These are phyloP conservation scores for Elaeagnus macrophylla DNA, from an alignment of 306 rosid species.

Conservation along the genomic window DNA sequence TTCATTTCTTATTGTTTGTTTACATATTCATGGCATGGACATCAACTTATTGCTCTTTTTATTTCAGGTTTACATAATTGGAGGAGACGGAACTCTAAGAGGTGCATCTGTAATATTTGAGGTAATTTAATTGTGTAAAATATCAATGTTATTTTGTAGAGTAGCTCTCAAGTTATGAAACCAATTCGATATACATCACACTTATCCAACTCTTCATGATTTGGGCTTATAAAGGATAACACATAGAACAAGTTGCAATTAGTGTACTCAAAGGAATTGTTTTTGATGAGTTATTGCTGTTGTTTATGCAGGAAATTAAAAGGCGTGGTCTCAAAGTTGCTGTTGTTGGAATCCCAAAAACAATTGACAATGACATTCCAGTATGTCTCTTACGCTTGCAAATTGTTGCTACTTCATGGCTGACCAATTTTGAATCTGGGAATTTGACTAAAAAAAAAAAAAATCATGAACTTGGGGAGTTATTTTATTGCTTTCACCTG, in stretches of 20 bases:
- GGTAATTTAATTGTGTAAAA: conserved; percentile 32
- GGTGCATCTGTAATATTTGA: conserved; percentile 89
- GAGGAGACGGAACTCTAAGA: conserved; percentile 98
- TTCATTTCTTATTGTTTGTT: not conserved
- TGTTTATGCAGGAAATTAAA: conserved; percentile 61
- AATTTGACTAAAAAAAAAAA: too few species aligned
- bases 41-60: conserved; percentile 4
- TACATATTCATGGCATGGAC: not conserved
- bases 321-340: conserved; percentile 86
- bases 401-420: not conserved
- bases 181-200: not conserved
- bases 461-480: too few species aligned
- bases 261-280: conserved; percentile 7
- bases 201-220: too few species aligned
- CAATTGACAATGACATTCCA: conserved; percentile 91
- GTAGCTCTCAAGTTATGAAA: not conserved
- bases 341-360: conserved; percentile 87
- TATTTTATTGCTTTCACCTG: conserved; percentile 10
- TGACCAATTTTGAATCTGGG: not conserved
- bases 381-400: conserved; percentile 29
- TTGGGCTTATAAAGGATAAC: too few species aligned
- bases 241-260: not conserved
- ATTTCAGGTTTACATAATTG: conserved; percentile 87
- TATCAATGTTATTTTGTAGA: not conserved
- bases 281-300: conserved; percentile 5